Percentiles rank a stretch among this genome's conserved stretches.
These are phyloP conservation scores for Agaricus sinodeliciosus DNA, from an alignment of 768 basidiomycete genomes.

Conservation along the genomic window DNA sequence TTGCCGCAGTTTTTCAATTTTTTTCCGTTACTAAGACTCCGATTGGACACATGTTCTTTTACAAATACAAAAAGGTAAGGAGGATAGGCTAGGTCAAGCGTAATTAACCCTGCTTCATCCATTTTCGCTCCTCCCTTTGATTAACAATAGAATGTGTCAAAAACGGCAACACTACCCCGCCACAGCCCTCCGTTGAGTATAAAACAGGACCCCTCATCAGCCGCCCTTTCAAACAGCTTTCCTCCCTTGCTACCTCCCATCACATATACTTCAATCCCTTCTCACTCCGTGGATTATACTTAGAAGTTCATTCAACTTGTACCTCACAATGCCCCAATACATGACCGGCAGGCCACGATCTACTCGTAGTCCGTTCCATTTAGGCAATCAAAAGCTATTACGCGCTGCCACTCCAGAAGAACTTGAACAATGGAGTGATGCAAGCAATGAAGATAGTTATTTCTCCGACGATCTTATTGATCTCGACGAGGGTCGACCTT, in stretches of 20 bases:
- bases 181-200: conserved; percentile 8
- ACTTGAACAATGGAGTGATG: conserved; percentile 28
- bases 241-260: conserved; percentile 1
- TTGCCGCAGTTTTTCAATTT: too few species aligned
- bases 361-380: conserved; percentile 2
- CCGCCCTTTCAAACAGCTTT: conserved; percentile 6
- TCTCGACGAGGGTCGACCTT: conserved; percentile 9
- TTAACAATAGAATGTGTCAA: conserved; percentile 10
- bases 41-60: background rate
- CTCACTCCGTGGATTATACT: background rate
- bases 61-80: background rate
- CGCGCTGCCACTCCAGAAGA: conserved; percentile 29
- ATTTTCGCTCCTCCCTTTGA: conserved; percentile 10
- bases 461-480: conserved; percentile 27
- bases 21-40: too few species aligned
- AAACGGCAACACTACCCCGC: conserved; percentile 4
- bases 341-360: conserved; percentile 8
- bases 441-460: conserved; percentile 25
- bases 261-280: background rate
- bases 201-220: conserved; percentile 5
- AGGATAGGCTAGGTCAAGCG: background rate
- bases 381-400: conserved; percentile 17
- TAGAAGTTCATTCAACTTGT: conserved; percentile 3
- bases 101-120: conserved; percentile 4
- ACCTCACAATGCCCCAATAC: conserved; percentile 8